Conservation (phyloP, 2,329 filamentous ascomycete genomes). For the Cordyceps javanica region DNA sequence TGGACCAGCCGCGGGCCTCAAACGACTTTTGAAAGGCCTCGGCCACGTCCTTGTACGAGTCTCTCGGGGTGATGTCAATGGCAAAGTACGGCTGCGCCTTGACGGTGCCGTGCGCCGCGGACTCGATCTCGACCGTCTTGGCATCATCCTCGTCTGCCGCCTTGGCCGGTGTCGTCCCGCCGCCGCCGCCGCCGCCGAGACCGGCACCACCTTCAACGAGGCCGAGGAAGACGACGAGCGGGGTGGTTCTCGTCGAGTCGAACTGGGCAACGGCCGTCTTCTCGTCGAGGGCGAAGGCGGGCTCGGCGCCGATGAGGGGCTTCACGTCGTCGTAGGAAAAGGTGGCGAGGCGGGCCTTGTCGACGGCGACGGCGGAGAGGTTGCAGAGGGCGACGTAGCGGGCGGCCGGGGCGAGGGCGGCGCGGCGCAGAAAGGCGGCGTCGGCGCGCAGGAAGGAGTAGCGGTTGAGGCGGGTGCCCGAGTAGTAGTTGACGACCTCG, state of each 20-base stretch:
- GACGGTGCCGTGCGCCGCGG: slow-evolving; percentile 57
- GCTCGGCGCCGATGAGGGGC: slow-evolving; percentile 62
- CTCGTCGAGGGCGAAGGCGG: slow-evolving; percentile 63
- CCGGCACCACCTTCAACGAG: slow-evolving; percentile 69
- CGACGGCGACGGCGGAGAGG: slow-evolving; percentile 63
- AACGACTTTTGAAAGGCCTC: slow-evolving; percentile 37
- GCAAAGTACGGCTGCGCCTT: slow-evolving; percentile 81
- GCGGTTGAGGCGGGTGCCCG: slow-evolving; percentile 70
- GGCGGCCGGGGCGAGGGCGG: slow-evolving; percentile 59
- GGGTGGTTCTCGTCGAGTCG: slow-evolving; percentile 61
- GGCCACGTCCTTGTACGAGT: slow-evolving; percentile 54
- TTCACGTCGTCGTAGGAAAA: slow-evolving; percentile 63
- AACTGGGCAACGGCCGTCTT: slow-evolving; percentile 66
- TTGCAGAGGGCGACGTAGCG: slow-evolving; percentile 74
- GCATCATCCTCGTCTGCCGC: slow-evolving; percentile 16
- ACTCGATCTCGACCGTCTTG: slow-evolving; percentile 23
- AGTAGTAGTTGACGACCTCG: slow-evolving; percentile 80
- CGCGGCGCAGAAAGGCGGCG: slow-evolving; percentile 60
- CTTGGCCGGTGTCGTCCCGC: no score
- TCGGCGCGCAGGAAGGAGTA: slow-evolving; percentile 72
- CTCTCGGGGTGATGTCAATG: slow-evolving; percentile 75
- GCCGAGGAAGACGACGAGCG: slow-evolving; percentile 78
- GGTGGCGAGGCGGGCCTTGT: slow-evolving; percentile 56
- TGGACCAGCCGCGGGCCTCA: slow-evolving; percentile 53
- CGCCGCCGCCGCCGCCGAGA: slow-evolving; percentile 39